These are phyloP conservation scores for Naganishia friedmannii DNA, from an alignment of 768 basidiomycete genomes.

Conservation along the genomic window DNA sequence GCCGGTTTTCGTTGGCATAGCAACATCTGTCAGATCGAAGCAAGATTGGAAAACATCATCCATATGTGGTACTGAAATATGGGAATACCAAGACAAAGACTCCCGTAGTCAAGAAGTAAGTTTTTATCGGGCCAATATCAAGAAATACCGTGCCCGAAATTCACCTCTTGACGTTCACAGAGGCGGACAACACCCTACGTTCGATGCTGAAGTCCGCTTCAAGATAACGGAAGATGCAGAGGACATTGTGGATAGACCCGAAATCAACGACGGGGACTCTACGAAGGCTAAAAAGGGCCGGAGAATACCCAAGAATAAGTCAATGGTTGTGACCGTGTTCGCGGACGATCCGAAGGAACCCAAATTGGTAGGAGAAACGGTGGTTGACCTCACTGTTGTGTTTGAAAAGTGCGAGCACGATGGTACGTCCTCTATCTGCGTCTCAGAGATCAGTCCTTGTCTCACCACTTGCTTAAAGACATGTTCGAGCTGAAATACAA, in stretches of 20 bases:
- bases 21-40: conserved; percentile 77
- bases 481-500: conserved; percentile 90
- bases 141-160: neutral
- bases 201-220: conserved; percentile 88
- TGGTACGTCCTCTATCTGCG: conserved; percentile 57
- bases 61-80: conserved; percentile 67
- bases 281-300: conserved; percentile 35
- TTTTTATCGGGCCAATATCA: neutral
- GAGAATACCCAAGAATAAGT: conserved; percentile 50
- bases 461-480: conserved; percentile 57
- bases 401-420: conserved; percentile 86
- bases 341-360: conserved; percentile 76
- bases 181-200: conserved; percentile 88
- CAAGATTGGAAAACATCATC: conserved; percentile 86
- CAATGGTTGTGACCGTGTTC: conserved; percentile 72
- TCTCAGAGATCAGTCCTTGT: neutral
- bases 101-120: conserved; percentile 62
- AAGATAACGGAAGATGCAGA: conserved; percentile 61
- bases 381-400: conserved; percentile 72
- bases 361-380: conserved; percentile 72
- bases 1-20: conserved; percentile 31
- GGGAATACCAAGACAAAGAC: conserved; percentile 68
- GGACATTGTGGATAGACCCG: conserved; percentile 41
- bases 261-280: neutral
- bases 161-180: conserved; percentile 40